Conservation (phyloP, 305 asterid species). For the Fraxinus greggii region DNA sequence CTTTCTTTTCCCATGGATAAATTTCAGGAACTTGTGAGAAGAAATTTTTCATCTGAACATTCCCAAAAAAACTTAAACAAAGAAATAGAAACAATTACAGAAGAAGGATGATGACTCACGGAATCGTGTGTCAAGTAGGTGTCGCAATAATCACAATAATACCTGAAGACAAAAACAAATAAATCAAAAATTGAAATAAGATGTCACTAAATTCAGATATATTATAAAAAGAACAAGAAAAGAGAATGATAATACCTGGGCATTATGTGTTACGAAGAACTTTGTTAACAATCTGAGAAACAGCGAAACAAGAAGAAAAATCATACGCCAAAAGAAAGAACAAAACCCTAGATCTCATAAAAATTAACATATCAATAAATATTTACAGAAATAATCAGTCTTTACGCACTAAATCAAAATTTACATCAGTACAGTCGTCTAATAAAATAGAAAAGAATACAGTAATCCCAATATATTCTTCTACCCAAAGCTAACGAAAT, state of each 20-base stretch:
- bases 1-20: neutral
- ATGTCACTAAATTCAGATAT: neutral
- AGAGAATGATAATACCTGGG: neutral
- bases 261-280: neutral
- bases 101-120: constrained; percentile 31
- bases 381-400: neutral
- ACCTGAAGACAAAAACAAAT: constrained; percentile 35
- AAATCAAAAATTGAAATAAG: neutral
- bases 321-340: neutral
- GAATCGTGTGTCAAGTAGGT: constrained; percentile 75
- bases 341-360: neutral
- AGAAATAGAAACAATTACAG: neutral
- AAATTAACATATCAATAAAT: neutral
- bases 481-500: neutral
- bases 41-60: neutral
- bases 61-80: neutral
- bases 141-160: constrained; percentile 72
- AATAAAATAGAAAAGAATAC: neutral
- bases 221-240: neutral
- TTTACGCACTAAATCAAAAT: neutral
- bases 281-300: neutral
- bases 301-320: neutral
- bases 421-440: neutral
- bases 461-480: neutral
- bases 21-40: neutral